Evolutionary conservation across 805 yeast species (phyloP), one percentile per base, ranked within the genome.

Genomic region (Starmerella khaoyaiensis): DNA sequence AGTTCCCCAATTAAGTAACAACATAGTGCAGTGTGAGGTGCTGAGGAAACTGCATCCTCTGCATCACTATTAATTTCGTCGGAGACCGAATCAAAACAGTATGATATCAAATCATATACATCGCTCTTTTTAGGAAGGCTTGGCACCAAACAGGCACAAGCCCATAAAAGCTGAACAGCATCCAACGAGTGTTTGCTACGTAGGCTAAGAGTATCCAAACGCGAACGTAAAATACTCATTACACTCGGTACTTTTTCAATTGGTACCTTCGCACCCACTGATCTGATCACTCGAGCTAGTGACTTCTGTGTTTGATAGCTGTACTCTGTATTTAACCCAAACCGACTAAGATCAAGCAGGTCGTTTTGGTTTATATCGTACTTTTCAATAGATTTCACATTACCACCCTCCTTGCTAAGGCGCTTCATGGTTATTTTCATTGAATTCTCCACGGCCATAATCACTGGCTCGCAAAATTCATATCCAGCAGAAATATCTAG

Each of bases 1-100:
- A 38, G 25, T 27, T 48, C 48, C 3, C 52, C 54, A 10, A 48
- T 12, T 3, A 37, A 24, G 31, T 37, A 42, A 21, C 42, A 27
- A 11, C 35, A 35, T 21, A 51, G 15, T 2, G 46, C 42, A 3
- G 42, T 32, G 21, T 45, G 46, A 3, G 22, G 15, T 23, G 45
- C 32, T 21, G 44, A 33, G 3, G 25, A 14, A 4, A 12, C 19
- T 3, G 22, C 16, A 5, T 16, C 21, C 16, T 32, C 25, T 8
- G 9, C 22, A 3, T 22, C 2, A 19, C 18, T 25, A 19, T 33
- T 23, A 15, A 36, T n/a, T 21, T 39, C 35, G 7, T 6, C 12
- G 2, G 32, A 32, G 5, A 50, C 22, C 3, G 31, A 36, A 7
- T 41, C 42, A 25, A 20, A 49, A 20, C 49, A 39, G 29, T 39